A percentile compares a stretch with the other conserved stretches of the same genome.
phyloP scores from a whole-genome alignment of 1,139 yeast species.

The Debaryomyces sp. region DNA sequence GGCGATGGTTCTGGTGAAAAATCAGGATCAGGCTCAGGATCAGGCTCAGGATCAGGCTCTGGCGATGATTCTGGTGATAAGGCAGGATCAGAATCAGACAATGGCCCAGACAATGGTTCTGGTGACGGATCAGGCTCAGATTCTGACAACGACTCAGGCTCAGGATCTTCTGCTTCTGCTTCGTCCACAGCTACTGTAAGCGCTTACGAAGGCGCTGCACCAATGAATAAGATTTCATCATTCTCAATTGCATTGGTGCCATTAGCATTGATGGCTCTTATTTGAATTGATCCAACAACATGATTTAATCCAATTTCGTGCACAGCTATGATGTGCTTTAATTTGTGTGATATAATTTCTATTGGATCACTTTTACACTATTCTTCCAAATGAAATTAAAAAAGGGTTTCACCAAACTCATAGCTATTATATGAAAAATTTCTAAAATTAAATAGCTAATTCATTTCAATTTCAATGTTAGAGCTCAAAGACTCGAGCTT shows the following conservation, averaged over 20 bases:
- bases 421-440: neutral
- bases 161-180: slow-evolving; percentile 10
- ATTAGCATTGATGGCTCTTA: slow-evolving; percentile 18
- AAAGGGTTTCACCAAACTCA: neutral
- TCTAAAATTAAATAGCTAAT: neutral
- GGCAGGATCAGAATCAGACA: neutral
- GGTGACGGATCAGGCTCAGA: slow-evolving; percentile 10
- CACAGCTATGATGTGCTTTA: neutral
- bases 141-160: slow-evolving; percentile 12
- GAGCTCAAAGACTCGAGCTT: neutral
- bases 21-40: neutral
- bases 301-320: neutral
- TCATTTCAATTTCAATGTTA: neutral
- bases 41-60: neutral
- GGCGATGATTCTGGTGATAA: neutral
- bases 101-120: neutral
- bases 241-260: slow-evolving; percentile 30
- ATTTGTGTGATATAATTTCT: too few species aligned
- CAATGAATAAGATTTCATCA: slow-evolving; percentile 26
- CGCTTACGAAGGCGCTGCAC: slow-evolving; percentile 26
- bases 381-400: neutral
- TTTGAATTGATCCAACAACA: neutral
- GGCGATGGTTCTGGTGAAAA: neutral
- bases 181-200: slow-evolving; percentile 14
- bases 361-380: neutral